Percentiles rank a stretch among this genome's conserved stretches.
phyloP scores from a whole-genome alignment of 2,329 filamentous ascomycete species.

The Trichoderma cornu-damae region DNA sequence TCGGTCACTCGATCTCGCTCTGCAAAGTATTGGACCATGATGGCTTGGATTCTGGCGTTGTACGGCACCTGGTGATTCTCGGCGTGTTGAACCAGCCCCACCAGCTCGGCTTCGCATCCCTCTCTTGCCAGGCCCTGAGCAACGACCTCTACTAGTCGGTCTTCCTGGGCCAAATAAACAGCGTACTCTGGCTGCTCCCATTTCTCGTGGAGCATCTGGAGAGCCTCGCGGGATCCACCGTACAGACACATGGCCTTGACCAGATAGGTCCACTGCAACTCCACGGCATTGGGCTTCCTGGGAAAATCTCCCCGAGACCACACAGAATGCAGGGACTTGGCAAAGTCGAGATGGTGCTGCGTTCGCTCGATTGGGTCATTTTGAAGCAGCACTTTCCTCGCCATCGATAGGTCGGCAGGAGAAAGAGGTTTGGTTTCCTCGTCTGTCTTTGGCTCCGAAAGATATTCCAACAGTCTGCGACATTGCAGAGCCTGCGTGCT shows the following conservation, averaged over 20 bases:
- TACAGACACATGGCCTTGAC: slow-evolving; percentile 46
- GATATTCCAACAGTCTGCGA: slow-evolving; percentile 54
- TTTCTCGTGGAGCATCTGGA: slow-evolving; percentile 37
- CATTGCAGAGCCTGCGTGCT: slow-evolving; percentile 59
- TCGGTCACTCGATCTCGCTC: slow-evolving; percentile 51
- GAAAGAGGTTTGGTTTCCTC: slow-evolving; percentile 32
- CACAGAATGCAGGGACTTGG: slow-evolving; percentile 39
- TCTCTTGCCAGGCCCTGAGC: slow-evolving; percentile 56
- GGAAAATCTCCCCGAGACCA: slow-evolving; percentile 23
- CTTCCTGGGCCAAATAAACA: slow-evolving; percentile 22
- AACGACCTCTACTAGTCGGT: slow-evolving; percentile 29
- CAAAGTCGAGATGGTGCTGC: slow-evolving; percentile 44
- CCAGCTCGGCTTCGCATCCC: slow-evolving; percentile 52
- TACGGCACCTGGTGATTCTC: slow-evolving; percentile 43
- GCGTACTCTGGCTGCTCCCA: slow-evolving; percentile 27
- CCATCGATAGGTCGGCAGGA: slow-evolving; percentile 41
- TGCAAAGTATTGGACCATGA: slow-evolving; percentile 60
- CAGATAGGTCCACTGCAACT: slow-evolving; percentile 30
- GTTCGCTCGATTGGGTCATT: slow-evolving; percentile 40
- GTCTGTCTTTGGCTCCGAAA: slow-evolving; percentile 34
- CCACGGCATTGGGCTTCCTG: slow-evolving; percentile 21
- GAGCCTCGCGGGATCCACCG: slow-evolving; percentile 51
- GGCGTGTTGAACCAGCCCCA: slow-evolving; percentile 50
- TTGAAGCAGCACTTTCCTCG: slow-evolving; percentile 41
- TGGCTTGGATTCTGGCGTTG: slow-evolving; percentile 43